phyloP scores from a whole-genome alignment of 2,329 filamentous ascomycete genomes.

The Fusarium transvaalense region DNA sequence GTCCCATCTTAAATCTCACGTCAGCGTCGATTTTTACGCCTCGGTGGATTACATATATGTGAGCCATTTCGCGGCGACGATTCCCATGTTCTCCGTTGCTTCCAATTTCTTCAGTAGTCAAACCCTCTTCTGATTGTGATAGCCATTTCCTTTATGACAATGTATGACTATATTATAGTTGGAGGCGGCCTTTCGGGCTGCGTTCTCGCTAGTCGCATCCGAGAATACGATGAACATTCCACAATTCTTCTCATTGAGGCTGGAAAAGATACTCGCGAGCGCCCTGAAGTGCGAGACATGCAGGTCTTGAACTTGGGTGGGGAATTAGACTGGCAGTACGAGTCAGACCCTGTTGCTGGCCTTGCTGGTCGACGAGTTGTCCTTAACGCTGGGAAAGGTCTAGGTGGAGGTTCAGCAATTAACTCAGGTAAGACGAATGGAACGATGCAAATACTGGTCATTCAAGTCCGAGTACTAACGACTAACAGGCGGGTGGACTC shows the following conservation, averaged over 20 bases:
- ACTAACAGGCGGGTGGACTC: conserved; percentile 55
- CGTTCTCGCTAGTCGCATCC: conserved; percentile 51
- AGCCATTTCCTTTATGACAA: not conserved
- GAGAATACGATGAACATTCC: conserved; percentile 29
- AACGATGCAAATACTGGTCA: fast-evolving
- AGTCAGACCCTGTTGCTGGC: conserved; percentile 49
- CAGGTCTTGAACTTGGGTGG: conserved; percentile 47
- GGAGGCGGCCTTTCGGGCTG: conserved; percentile 53
- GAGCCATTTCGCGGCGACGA: not conserved
- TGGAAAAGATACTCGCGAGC: conserved; percentile 47
- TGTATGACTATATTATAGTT: conserved; percentile 49
- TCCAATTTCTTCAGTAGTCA: fast-evolving
- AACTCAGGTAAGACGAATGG: conserved; percentile 51
- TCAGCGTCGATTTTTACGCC: not conserved
- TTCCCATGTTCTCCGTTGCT: not conserved
- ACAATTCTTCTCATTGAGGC: conserved; percentile 57
- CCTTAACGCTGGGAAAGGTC: conserved; percentile 54
- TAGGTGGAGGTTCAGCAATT: conserved; percentile 57
- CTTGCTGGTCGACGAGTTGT: conserved; percentile 45
- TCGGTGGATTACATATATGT: not conserved
- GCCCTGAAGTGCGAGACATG: conserved; percentile 36
- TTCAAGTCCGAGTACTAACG: not conserved
- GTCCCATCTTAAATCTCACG: conserved; percentile 1
- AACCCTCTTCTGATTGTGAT: fast-evolving
- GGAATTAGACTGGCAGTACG: conserved; percentile 54